Evolutionary conservation across 352 stramenopile species (phyloP), one percentile per base, ranked within the genome.

Genomic region (Globisporangium sylvaticum): DNA sequence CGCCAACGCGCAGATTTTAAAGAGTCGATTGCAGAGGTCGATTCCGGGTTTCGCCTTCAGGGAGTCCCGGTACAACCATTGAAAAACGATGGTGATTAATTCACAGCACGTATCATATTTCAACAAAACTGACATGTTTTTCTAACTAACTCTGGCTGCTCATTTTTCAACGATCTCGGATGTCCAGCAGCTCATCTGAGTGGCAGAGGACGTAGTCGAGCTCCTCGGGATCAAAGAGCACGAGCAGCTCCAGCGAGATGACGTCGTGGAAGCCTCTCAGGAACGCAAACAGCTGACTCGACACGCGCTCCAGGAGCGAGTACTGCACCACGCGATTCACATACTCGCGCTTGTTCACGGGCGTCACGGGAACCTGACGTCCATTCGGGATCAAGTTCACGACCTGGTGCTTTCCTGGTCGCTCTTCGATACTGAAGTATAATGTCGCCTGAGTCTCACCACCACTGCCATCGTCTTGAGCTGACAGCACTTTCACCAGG

Each of bases 401-500:
- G 9, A 56, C 6, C 39, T 22, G 39, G 15, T 48, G 39, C 4
- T 20, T 48, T 48, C 5, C 39, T 2, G 39, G 9, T 22, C 15
- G 39, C 4, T 10, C 15, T 48, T 48, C 39, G 5, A 48, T n/a
- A 20, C 39, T 48, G 39, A 48, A 48, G 15, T 9, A 48, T 7
- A 48, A 22, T 22, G 15, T 22, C 3, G 3, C 39, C 18, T 22
- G 15, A 48, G 39, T 48, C 39, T 48, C 15, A 27, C 18, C 50
- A 18, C 42, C 56, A 8, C 72, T 68, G 1, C 66, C 66, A 18
- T 63, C 32, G 14, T 60, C 50, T 24, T 69, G 58, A 4, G 67
- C 57, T 1, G 70, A 44, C 9, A 78, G 12, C 42, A 67, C 73
- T 12, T 57, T 29, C 25, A 62, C 6, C 37, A 82, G 25, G 57